Evolutionary conservation across 1,284 basidiomycete species (phyloP), one percentile per base, ranked within the genome.

Genomic region (Moniliella sp.): DNA sequence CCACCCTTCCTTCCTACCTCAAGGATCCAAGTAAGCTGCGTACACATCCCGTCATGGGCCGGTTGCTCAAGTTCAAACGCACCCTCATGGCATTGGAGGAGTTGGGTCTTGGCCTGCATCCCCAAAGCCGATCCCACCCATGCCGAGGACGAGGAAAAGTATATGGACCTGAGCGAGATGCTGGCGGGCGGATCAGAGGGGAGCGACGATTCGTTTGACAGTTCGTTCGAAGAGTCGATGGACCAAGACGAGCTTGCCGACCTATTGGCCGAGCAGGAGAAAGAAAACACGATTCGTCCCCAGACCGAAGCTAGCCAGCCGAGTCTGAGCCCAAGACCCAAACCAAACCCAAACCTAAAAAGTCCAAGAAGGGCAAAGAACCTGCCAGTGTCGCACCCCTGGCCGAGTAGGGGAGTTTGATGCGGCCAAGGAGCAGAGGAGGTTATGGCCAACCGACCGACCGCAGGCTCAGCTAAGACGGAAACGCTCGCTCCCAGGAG

Each of bases 1-100:
- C 80, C 10, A 37, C 40, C 8, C 70, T 69, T 32, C 65, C 70
- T 12, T 37, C 37, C 15, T 46, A 46, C 35, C 39, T 39, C 9
- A 28, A 31, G 11, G 36, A 49, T 9, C 43, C 52, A 2, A 28
- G 34, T 19, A 37, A 40, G 31, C 42, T 57, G 4, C 37, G 43
- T 1, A 21, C 34, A 8, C 55, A 58, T 54, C 79, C 82, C 0
- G 74, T 93, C 44, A 66, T 93, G 42, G 63, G 66, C 15, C 78
- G 86, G 9, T 70, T 97, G 5, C 67, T 88, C 18, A 70, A 74
- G 15, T 72, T 97, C 32, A 91, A 93, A 61, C 72, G 81, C 53
- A 73, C 76, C 2, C 67, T 97, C 8, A 62, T 70, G 14, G 77
- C 74, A 4, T 70, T 97, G 34, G 55, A 58, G 31, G 44, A 56